These are phyloP conservation scores for Hydrangea macrophylla DNA, from an alignment of 148 eudicot species.

Conservation along the genomic window DNA sequence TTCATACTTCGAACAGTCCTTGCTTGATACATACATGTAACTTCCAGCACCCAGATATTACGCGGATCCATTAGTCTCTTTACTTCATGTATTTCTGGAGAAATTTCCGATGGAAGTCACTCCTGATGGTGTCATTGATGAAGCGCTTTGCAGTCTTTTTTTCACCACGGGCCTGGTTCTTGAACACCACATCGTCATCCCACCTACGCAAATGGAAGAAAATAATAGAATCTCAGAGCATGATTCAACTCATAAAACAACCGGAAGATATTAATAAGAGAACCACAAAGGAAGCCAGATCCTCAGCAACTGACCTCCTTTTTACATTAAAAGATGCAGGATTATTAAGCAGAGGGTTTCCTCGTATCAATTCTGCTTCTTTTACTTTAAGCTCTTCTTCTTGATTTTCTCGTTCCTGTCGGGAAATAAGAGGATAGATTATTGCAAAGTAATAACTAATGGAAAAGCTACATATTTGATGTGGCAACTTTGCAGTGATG, in stretches of 20 bases:
- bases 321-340: slow-evolving; percentile 85
- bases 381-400: slow-evolving; percentile 84
- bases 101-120: slow-evolving; percentile 90
- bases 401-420: slow-evolving; percentile 67
- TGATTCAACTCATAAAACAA: neutral
- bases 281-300: neutral
- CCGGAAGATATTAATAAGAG: neutral
- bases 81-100: slow-evolving; percentile 95
- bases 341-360: slow-evolving; percentile 78
- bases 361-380: slow-evolving; percentile 86
- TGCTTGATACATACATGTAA: neutral
- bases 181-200: slow-evolving; percentile 99
- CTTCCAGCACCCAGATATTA: neutral
- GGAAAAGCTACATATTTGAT: neutral
- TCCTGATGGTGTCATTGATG: slow-evolving; percentile 93
- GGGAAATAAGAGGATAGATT: neutral
- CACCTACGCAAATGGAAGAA: slow-evolving; percentile 47
- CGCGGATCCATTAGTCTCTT: neutral
- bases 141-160: slow-evolving; percentile 81
- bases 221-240: neutral
- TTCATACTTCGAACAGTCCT: neutral
- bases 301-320: slow-evolving; percentile 57
- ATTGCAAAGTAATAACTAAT: neutral
- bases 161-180: slow-evolving; percentile 98
- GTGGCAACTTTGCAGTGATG: neutral